Conservation (phyloP, 2,329 filamentous ascomycete genomes). For the Calcarisporium arbuscula region DNA sequence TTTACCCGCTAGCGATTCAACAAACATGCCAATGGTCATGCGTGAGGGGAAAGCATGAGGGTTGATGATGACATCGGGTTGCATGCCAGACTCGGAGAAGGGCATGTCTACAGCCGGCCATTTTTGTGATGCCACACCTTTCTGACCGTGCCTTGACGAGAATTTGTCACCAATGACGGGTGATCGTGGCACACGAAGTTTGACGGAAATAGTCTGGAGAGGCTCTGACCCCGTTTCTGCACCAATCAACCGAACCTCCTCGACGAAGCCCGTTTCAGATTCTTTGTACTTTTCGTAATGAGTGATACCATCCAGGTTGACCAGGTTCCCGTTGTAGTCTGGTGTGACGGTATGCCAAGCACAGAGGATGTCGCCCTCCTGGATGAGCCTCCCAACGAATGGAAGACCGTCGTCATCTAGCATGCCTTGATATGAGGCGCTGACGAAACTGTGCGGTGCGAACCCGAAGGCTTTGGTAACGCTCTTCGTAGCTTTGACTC, state of each 20-base stretch:
- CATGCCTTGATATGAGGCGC: constrained; percentile 61
- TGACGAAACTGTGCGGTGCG: constrained; percentile 68
- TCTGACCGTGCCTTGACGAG: constrained; percentile 96
- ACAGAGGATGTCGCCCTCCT: constrained; percentile 77
- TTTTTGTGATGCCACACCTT: constrained; percentile 93
- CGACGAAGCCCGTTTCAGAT: constrained; percentile 76
- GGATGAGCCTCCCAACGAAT: constrained; percentile 68
- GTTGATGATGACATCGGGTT: constrained; percentile 98
- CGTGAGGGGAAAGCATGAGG: constrained; percentile 98
- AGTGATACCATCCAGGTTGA: constrained; percentile 81
- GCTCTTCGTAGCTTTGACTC: constrained; percentile 58
- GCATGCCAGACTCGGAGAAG: constrained; percentile 92
- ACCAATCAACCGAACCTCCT: constrained; percentile 87
- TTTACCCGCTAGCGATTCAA: constrained; percentile 95
- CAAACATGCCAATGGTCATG: constrained; percentile 99
- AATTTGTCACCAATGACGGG: constrained; percentile 98
- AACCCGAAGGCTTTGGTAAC: constrained; percentile 87
- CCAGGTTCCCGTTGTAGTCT: constrained; percentile 69
- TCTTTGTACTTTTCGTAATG: constrained; percentile 95
- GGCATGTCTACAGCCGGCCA: constrained; percentile 94
- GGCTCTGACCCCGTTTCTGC: constrained; percentile 77
- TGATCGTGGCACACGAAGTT: constrained; percentile 82
- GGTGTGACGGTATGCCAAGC: constrained; percentile 84
- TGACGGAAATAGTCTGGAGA: constrained; percentile 83
- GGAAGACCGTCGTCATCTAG: constrained; percentile 88